Percentiles rank a stretch among this genome's conserved stretches.
phyloP scores from a whole-genome alignment of 306 rosid genomes.

The Begonia peltatifolia region DNA sequence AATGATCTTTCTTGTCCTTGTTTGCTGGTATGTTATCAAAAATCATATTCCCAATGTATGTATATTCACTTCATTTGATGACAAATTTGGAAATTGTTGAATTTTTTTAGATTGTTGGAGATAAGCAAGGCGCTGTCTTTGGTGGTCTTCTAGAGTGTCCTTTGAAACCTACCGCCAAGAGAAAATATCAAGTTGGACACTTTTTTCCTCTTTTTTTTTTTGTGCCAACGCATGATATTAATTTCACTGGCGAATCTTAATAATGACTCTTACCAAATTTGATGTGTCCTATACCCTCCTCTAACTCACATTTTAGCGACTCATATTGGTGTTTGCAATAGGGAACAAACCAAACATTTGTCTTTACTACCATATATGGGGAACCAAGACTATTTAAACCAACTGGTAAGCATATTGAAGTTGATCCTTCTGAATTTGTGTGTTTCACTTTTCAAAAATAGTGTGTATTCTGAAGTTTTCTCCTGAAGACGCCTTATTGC shows the following conservation, averaged over 20 bases:
- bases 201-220: not conserved
- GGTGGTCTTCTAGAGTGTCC: constrained; percentile 91
- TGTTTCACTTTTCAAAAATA: too few relatives aligned
- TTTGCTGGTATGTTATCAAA: constrained; percentile 48
- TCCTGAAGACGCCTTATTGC: too few relatives aligned
- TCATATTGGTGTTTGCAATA: constrained; percentile 12
- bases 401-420: constrained; percentile 53
- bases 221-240: constrained; percentile 6
- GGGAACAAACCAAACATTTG: constrained; percentile 88
- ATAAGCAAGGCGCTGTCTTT: constrained; percentile 81
- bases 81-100: too few relatives aligned
- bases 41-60: not conserved
- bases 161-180: constrained; percentile 64
- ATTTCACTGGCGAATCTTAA: not conserved
- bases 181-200: constrained; percentile 74
- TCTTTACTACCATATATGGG: constrained; percentile 87
- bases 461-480: too few relatives aligned
- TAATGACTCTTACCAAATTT: not conserved
- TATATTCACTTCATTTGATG: not conserved
- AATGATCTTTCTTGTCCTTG: constrained; percentile 74
- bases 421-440: too few relatives aligned
- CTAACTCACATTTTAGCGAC: not conserved
- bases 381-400: constrained; percentile 87
- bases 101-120: constrained; percentile 67
- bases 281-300: not conserved